phyloP scores from a whole-genome alignment of 345 rosid genomes.

The Zanthoxylum bungeanum region DNA sequence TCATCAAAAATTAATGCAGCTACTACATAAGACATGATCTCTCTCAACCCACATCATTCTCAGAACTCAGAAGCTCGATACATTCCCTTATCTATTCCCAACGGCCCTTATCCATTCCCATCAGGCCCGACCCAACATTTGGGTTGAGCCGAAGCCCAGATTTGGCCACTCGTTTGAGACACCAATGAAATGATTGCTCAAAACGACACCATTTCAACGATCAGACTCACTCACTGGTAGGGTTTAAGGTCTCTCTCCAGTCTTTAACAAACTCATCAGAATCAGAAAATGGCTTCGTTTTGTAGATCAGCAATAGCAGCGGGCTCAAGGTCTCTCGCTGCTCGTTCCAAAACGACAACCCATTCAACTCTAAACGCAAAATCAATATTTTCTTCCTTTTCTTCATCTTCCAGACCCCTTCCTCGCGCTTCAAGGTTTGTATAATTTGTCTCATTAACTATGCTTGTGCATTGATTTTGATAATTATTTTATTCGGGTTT shows the following conservation, averaged over 20 bases:
- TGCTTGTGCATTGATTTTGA: not conserved
- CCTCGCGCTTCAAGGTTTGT: conserved; percentile 48
- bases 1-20: no score
- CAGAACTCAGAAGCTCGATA: no score
- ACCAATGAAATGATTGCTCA: not conserved
- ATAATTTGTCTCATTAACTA: not conserved
- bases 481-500: not conserved
- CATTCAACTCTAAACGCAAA: conserved; percentile 24
- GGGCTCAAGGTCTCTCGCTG: conserved; percentile 35
- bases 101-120: no score
- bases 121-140: no score
- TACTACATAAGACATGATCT: no score
- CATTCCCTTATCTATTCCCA: no score
- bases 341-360: conserved; percentile 28
- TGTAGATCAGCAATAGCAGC: conserved; percentile 36
- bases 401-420: conserved; percentile 37
- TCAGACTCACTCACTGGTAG: not conserved
- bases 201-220: conserved; percentile 9
- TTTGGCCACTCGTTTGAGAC: no score
- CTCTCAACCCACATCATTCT: no score
- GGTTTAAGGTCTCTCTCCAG: conserved; percentile 26
- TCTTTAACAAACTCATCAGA: not conserved
- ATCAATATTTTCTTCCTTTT: conserved; percentile 25
- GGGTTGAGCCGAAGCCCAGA: no score
- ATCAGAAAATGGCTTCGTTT: conserved; percentile 39